Percentiles rank a stretch among this genome's conserved stretches.
These are phyloP conservation scores for Ballota nigra DNA, from an alignment of 257 asterid species.

Conservation along the genomic window DNA sequence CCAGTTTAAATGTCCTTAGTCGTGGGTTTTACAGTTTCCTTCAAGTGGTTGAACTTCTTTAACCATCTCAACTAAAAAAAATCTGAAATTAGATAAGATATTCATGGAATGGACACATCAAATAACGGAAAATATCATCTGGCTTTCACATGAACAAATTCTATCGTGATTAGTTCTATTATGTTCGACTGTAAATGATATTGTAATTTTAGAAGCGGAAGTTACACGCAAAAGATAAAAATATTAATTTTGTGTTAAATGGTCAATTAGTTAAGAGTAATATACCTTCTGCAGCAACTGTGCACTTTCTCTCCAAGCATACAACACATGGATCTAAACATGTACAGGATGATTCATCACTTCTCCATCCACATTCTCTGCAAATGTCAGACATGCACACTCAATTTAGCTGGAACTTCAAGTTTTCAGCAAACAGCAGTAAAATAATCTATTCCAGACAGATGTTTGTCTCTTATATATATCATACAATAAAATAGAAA, in stretches of 20 bases:
- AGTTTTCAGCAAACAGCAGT: background rate
- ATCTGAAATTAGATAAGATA: background rate
- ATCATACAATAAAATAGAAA: background rate
- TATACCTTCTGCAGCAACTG: slow-evolving; percentile 87
- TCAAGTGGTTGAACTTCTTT: background rate
- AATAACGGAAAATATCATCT: background rate
- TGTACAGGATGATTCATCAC: slow-evolving; percentile 34
- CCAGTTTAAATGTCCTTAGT: background rate
- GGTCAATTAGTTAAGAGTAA: slow-evolving; percentile 4
- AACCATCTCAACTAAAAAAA: background rate
- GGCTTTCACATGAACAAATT: background rate
- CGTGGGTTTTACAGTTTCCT: background rate
- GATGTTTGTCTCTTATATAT: background rate
- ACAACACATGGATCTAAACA: slow-evolving; percentile 83
- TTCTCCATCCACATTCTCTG: slow-evolving; percentile 88
- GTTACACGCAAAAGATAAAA: background rate
- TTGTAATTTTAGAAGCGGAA: background rate
- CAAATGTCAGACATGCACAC: slow-evolving; percentile 4
- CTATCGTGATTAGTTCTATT: too few species aligned
- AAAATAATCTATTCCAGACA: background rate
- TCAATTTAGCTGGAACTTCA: background rate
- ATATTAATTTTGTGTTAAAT: background rate
- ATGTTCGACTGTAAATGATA: too few species aligned
- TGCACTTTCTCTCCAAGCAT: slow-evolving; percentile 84
- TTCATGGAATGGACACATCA: background rate